These are phyloP conservation scores for Globisporangium megalacanthum DNA, from an alignment of 352 stramenopile species.

Conservation along the genomic window DNA sequence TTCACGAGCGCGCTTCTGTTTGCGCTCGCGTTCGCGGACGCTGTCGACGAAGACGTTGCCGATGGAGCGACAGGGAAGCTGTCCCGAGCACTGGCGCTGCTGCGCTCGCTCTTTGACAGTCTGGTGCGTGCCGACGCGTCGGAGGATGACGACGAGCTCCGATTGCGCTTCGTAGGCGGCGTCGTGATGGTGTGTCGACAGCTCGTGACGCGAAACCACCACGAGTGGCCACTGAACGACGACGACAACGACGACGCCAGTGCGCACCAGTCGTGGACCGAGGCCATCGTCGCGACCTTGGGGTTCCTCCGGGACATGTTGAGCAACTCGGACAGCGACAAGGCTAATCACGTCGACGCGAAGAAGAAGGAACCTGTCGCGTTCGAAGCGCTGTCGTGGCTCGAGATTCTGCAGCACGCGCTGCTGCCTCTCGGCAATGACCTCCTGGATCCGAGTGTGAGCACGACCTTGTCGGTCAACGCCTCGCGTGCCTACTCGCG, in stretches of 20 bases:
- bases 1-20: conserved; percentile 68
- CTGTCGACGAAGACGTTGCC: conserved; percentile 15
- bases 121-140: conserved; percentile 25
- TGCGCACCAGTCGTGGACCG: conserved; percentile 19
- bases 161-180: conserved; percentile 49
- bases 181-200: conserved; percentile 48
- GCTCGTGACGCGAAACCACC: conserved; percentile 17
- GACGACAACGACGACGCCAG: neutral
- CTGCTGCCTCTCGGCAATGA: conserved; percentile 53
- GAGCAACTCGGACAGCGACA: conserved; percentile 16
- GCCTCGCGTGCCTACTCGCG: neutral
- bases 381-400: conserved; percentile 39
- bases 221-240: conserved; percentile 16
- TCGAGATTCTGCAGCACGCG: conserved; percentile 52
- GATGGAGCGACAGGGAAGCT: conserved; percentile 21
- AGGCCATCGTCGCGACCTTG: conserved; percentile 34
- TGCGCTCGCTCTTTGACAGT: conserved; percentile 49
- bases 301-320: conserved; percentile 57
- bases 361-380: conserved; percentile 9
- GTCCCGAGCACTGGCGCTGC: conserved; percentile 36
- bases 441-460: conserved; percentile 28
- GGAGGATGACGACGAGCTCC: conserved; percentile 28
- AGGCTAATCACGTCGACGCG: neutral
- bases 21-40: conserved; percentile 21
- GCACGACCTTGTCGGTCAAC: conserved; percentile 2